A percentile compares a stretch with the other conserved stretches of the same genome.
Evolutionary conservation across 805 yeast genomes (phyloP).

Genomic region (Candida orba): DNA sequence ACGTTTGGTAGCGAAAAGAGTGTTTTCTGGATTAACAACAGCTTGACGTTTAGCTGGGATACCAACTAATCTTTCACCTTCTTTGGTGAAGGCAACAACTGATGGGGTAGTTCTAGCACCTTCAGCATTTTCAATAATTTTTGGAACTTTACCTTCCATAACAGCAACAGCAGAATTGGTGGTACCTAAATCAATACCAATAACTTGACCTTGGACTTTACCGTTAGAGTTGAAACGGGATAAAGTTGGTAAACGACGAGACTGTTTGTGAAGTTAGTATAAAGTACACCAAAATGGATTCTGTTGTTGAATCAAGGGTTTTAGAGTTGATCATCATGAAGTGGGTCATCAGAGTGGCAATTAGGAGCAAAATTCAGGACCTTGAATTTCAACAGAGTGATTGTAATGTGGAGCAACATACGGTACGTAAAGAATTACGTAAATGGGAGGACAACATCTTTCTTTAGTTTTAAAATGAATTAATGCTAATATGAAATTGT

Average conservation of each 20-base stretch:
- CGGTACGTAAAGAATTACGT: slow-evolving; percentile 23
- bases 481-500: background rate
- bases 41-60: slow-evolving; percentile 76
- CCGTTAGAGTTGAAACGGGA: slow-evolving; percentile 42
- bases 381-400: background rate
- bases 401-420: slow-evolving; percentile 7
- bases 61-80: slow-evolving; percentile 52
- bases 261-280: slow-evolving; percentile 5
- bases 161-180: slow-evolving; percentile 83
- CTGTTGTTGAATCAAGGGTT: background rate
- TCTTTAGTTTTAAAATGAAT: slow-evolving; percentile 8
- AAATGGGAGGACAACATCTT: slow-evolving; percentile 24
- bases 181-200: slow-evolving; percentile 82
- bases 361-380: too few relatives aligned
- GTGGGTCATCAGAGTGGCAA: too few relatives aligned
- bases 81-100: slow-evolving; percentile 60
- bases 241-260: slow-evolving; percentile 24
- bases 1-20: slow-evolving; percentile 78
- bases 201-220: slow-evolving; percentile 44
- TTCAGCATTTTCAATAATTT: slow-evolving; percentile 71
- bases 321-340: too few relatives aligned
- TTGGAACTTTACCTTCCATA: slow-evolving; percentile 40
- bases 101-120: slow-evolving; percentile 57
- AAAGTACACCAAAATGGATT: slow-evolving; percentile 6
- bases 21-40: slow-evolving; percentile 67